Conservation (phyloP, 2,329 filamentous ascomycete species). For the Thielaviopsis euricoi region DNA sequence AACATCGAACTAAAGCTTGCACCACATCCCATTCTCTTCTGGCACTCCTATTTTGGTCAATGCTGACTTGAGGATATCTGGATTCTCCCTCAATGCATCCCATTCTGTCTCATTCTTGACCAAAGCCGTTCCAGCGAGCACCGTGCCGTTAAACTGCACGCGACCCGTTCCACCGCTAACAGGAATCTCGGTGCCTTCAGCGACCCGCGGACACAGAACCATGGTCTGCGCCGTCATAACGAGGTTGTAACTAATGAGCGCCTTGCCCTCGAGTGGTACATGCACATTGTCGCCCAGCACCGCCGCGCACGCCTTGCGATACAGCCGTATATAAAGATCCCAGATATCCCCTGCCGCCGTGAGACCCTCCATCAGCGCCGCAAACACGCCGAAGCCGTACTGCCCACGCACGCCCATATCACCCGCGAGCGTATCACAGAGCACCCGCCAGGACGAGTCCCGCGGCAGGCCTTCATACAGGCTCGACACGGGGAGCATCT, state of each 20-base stretch:
- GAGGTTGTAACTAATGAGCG: conserved; percentile 46
- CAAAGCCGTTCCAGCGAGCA: conserved; percentile 46
- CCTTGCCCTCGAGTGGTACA: conserved; percentile 22
- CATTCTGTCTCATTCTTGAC: conserved; percentile 44
- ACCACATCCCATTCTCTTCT: neutral
- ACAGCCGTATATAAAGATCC: conserved; percentile 29
- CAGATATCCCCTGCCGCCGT: conserved; percentile 24
- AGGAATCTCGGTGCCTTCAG: conserved; percentile 28
- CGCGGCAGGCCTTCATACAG: conserved; percentile 38
- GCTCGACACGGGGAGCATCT: conserved; percentile 47
- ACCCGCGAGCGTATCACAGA: conserved; percentile 25
- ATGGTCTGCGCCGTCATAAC: conserved; percentile 38
- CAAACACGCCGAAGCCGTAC: conserved; percentile 29
- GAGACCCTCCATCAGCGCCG: conserved; percentile 20
- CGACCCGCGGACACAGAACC: conserved; percentile 36
- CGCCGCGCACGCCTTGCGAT: conserved; percentile 26
- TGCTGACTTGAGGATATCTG: conserved; percentile 7
- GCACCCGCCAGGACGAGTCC: conserved; percentile 28
- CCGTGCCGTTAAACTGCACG: conserved; percentile 41
- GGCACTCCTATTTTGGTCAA: conserved; percentile 19
- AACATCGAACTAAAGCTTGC: neutral
- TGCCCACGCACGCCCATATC: conserved; percentile 1
- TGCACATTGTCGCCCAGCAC: conserved; percentile 17
- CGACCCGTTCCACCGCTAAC: conserved; percentile 21
- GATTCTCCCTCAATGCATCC: conserved; percentile 31